Evolutionary conservation across 495 filamentous ascomycete species (phyloP).

Genomic region (Amniculicola lignicola): DNA sequence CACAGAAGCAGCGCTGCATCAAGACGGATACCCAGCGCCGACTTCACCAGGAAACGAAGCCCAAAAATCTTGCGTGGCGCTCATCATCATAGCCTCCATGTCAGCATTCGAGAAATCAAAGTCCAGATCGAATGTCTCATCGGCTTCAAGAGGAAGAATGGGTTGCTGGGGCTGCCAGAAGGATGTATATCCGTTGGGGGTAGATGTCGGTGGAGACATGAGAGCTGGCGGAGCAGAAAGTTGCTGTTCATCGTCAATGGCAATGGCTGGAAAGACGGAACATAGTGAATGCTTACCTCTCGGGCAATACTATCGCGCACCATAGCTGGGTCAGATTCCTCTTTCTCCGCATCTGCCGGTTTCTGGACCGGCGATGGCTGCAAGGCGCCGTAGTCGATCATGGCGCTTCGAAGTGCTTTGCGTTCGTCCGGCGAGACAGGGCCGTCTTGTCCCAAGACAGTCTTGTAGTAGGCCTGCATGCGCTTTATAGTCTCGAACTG

Average conservation of each 20-base stretch:
- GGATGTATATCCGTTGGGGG: slow-evolving; percentile 11
- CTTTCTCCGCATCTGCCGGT: slow-evolving; percentile 10
- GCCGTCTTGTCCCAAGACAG: slow-evolving; percentile 20
- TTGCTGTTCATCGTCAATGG: neutral
- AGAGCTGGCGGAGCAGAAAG: neutral
- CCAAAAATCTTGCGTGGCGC: slow-evolving; percentile 37
- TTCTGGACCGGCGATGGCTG: slow-evolving; percentile 33
- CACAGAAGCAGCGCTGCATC: neutral
- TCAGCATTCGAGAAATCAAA: slow-evolving; percentile 32
- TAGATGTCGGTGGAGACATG: slow-evolving; percentile 17
- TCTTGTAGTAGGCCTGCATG: slow-evolving; percentile 36
- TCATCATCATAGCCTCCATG: slow-evolving; percentile 30
- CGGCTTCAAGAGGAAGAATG: slow-evolving; percentile 12
- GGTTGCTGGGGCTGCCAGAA: slow-evolving; percentile 2
- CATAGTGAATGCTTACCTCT: slow-evolving; percentile 11
- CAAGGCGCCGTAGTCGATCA: slow-evolving; percentile 37
- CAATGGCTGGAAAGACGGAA: neutral
- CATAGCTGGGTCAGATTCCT: neutral
- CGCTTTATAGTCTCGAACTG: slow-evolving; percentile 38
- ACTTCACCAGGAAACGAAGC: slow-evolving; percentile 35
- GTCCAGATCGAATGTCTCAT: slow-evolving; percentile 23
- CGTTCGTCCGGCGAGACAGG: slow-evolving; percentile 36
- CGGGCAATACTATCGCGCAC: slow-evolving; percentile 6
- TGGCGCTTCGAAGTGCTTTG: slow-evolving; percentile 27
- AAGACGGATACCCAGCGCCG: slow-evolving; percentile 13